A percentile compares a stretch with the other conserved stretches of the same genome.
phyloP scores from a whole-genome alignment of 2,329 filamentous ascomycete species.

The Trichoderma guizhouense region DNA sequence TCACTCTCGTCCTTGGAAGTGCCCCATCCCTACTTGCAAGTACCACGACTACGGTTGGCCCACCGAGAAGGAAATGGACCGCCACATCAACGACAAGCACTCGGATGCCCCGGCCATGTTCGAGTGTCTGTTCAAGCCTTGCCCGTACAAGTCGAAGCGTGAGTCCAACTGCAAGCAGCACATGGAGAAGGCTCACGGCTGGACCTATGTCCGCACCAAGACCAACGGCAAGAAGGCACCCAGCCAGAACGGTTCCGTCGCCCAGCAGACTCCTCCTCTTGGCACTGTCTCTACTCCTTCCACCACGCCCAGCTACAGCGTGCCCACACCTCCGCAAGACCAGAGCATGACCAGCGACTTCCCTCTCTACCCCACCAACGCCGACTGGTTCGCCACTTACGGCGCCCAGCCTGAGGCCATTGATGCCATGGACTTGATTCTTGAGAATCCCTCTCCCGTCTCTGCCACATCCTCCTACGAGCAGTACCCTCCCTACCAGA shows the following conservation, averaged over 20 bases:
- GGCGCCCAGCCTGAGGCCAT: slow-evolving; percentile 33
- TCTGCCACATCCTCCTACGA: slow-evolving; percentile 37
- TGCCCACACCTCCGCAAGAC: slow-evolving; percentile 58
- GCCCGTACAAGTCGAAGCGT: slow-evolving; percentile 91
- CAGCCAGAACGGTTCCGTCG: slow-evolving; percentile 44
- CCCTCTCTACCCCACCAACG: slow-evolving; percentile 46
- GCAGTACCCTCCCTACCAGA: slow-evolving; percentile 59
- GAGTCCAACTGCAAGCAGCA: slow-evolving; percentile 98
- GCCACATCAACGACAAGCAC: slow-evolving; percentile 96
- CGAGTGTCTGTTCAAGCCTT: slow-evolving; percentile 77
- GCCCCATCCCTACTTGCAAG: slow-evolving; percentile 76
- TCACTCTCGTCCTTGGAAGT: slow-evolving; percentile 95
- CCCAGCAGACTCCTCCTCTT: slow-evolving; percentile 55
- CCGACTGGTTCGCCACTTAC: slow-evolving; percentile 43
- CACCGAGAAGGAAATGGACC: slow-evolving; percentile 95
- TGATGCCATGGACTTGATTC: slow-evolving; percentile 40
- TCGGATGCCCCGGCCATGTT: slow-evolving; percentile 74
- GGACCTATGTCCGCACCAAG: slow-evolving; percentile 89
- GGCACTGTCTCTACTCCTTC: slow-evolving; percentile 62
- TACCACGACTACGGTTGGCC: slow-evolving; percentile 90
- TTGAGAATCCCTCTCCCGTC: slow-evolving; percentile 40
- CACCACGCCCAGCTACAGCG: slow-evolving; percentile 47
- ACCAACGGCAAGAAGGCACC: slow-evolving; percentile 70
- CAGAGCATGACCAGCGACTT: slow-evolving; percentile 41
- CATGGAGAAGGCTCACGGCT: slow-evolving; percentile 95